Evolutionary conservation across 2,329 filamentous ascomycete genomes (phyloP), one percentile per base, ranked within the genome.

Genomic region (Cadophora sp.): DNA sequence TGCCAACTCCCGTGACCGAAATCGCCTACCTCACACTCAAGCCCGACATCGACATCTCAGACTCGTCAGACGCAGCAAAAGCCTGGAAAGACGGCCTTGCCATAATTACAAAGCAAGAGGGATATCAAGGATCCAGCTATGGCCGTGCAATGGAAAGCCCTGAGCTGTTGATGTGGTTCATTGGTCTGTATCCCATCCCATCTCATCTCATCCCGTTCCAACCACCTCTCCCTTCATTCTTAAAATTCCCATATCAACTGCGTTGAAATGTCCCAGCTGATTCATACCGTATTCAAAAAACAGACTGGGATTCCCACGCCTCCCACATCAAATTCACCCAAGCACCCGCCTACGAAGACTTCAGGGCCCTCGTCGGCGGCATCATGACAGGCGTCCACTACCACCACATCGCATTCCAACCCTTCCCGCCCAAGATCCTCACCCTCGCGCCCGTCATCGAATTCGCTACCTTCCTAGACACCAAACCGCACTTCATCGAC

Each of bases 241-340:
- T 5, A 18, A 45, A 2, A 47, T 47, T n/a, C 43, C 11, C 27
- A 20, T 7, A 2, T 18, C 11, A 13, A 30, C 27, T 36, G 16
- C 14, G 16, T 33, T 11, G 27, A 30, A 30, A 30, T 30, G 6
- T 6, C 30, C 63, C 30, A 58, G 27, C 24, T 45, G 30, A 6
- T 8, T n/a, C n/a, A 48, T 18, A 0, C 6, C 6, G 3, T 30
- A 4, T 3, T 6, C 6, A 4, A 6, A 30, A 30, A 30, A 58
- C 63, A 84, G 82, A 80, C 43, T 85, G 83, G 83, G 77, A 80
- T 22, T 74, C 69, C 39, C 58, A 81, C 43, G 70, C 76, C 22
- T 39, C 72, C 7, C 81, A 85, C 76, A 67, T 78, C 50, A 65
- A 71, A 30, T 85, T 85, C 76, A 78, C 77, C 56, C 53, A 69